Evolutionary conservation across 2,329 filamentous ascomycete genomes (phyloP).

Genomic region (Graphilbum fragrans): DNA sequence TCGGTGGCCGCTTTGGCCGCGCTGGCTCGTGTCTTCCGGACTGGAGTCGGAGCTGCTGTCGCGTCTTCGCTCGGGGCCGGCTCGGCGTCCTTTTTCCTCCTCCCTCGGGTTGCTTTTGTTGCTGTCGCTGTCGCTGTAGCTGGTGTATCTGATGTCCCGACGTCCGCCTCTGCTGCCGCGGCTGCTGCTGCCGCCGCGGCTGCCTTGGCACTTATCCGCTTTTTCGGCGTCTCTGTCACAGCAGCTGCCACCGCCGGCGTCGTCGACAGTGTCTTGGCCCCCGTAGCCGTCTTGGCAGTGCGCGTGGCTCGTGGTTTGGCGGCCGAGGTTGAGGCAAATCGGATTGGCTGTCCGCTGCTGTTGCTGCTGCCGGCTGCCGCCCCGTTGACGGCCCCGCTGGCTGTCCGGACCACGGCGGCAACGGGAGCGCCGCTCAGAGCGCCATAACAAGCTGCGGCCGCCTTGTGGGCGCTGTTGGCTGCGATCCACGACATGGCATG

Average conservation of each 20-base stretch:
- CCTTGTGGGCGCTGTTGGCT: conserved; percentile 6
- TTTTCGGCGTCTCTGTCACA: background rate
- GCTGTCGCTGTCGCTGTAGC: conserved; percentile 4
- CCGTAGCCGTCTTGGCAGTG: background rate
- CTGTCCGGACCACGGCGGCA: conserved; percentile 1
- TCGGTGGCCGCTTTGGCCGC: too few relatives aligned
- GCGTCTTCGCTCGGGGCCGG: background rate
- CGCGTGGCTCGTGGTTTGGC: background rate
- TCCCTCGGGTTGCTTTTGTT: background rate
- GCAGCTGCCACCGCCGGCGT: background rate
- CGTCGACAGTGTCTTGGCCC: background rate
- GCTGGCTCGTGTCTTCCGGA: too few relatives aligned
- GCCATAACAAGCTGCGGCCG: conserved; percentile 8
- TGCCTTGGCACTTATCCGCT: background rate
- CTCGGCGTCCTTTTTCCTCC: background rate
- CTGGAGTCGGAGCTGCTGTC: background rate
- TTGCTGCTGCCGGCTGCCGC: background rate
- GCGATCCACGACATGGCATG: conserved; percentile 11
- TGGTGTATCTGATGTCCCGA: background rate
- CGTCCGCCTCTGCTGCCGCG: background rate
- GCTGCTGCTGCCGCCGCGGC: conserved; percentile 5
- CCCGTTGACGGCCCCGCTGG: background rate
- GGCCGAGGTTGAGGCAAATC: conserved; percentile 6
- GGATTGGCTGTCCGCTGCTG: background rate
- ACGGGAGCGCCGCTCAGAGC: conserved; percentile 5